Evolutionary conservation across 768 basidiomycete species (phyloP), one percentile per base, ranked within the genome.

Genomic region (Rhodotorula babjevae): DNA sequence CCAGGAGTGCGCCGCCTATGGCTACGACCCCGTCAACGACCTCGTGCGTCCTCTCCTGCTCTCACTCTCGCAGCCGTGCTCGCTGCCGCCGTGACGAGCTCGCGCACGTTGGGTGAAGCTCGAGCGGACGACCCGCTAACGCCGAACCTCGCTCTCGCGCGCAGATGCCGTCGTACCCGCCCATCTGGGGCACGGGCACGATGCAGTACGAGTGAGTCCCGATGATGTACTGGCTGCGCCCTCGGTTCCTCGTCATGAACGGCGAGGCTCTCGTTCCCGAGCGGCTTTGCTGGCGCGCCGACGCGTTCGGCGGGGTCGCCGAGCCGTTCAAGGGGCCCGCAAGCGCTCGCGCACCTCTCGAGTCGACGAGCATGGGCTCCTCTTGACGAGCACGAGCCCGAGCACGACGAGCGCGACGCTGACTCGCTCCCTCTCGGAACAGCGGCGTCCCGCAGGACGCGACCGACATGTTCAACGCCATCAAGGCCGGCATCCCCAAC

Each of bases 1-100:
- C 4, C 25, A 65, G 25, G 79, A 81, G 64, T 82, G 82, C 67
- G 66, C 78, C 0, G 68, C 66, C 44, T 82, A 82, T 75, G 77
- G 74, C 14, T 82, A 80, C 69, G 62, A 70, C 19, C 78, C 80
- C 19, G 77, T 79, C 21, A 68, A 68, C 40, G 40, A 60, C 2
- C 61, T 78, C 62, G 76, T 71, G 25, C 47, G 69, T 61, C 42
- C n/a, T n/a, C n/a, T n/a, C 14, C n/a, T 7, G 6, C 14, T 18
- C 9, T 27, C 14, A 0, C n/a, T 9, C n/a, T 4, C 14, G 11
- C 5, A n/a, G 23, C 12, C 27, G 21, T 52, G 25, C 23, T 46
- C 44, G 44, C 3, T 11, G 44, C 14, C 44, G 44, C 12, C 44
- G 36, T 9, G 36, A 36, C 36, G 36, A 9, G 36, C 36, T 9